phyloP scores from a whole-genome alignment of 2,329 filamentous ascomycete genomes.

The Pleurostoma richardsiae region DNA sequence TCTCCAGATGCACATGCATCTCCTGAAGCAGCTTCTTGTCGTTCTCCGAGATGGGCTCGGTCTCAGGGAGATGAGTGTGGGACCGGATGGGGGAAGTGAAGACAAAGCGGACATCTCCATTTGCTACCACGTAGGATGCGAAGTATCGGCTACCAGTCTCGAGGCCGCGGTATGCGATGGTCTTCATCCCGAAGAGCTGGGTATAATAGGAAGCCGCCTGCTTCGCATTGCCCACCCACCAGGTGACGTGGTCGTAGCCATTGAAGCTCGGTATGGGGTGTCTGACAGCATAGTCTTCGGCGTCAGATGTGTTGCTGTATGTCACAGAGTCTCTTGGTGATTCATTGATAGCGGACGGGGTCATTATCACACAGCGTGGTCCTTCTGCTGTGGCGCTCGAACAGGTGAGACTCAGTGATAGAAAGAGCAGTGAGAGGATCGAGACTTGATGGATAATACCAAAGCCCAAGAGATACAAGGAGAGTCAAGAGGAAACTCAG shows the following conservation, averaged over 20 bases:
- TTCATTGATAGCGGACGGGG: conserved; percentile 52
- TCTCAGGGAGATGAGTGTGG: conserved; percentile 42
- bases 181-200: conserved; percentile 78
- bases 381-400: not conserved
- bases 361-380: conserved; percentile 38
- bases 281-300: conserved; percentile 51
- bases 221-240: conserved; percentile 97
- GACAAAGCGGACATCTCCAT: conserved; percentile 73
- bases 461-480: not conserved
- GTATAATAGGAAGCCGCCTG: conserved; percentile 89
- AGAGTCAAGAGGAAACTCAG: not conserved
- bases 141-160: conserved; percentile 80
- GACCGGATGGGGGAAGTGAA: conserved; percentile 78
- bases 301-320: conserved; percentile 31
- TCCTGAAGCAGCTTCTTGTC: conserved; percentile 65
- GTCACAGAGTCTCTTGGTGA: conserved; percentile 39
- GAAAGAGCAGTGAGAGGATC: not conserved
- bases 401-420: not conserved
- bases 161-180: conserved; percentile 78
- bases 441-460: not conserved
- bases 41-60: conserved; percentile 56
- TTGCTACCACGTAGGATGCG: conserved; percentile 79
- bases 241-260: conserved; percentile 89
- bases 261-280: conserved; percentile 55
- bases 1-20: conserved; percentile 77